Conservation (phyloP, 176 grass and related monocot species). For the Elaeis guineensis region DNA sequence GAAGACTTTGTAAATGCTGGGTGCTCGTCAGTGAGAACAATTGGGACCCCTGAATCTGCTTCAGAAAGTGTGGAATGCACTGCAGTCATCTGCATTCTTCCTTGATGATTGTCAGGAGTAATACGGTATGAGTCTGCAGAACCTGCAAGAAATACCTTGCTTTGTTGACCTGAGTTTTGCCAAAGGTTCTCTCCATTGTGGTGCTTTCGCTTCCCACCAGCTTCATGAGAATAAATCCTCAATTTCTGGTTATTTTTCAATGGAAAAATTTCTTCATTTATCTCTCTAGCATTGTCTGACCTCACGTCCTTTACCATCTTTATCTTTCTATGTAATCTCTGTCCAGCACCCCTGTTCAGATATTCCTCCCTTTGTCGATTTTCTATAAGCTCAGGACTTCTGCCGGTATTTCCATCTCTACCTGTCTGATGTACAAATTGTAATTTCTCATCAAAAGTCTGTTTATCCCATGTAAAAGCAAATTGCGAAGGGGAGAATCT, state of each 20-base stretch:
- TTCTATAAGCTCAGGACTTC: not conserved
- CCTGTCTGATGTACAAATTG: conserved; percentile 22
- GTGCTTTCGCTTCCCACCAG: conserved; percentile 14
- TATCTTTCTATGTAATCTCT: conserved; percentile 24
- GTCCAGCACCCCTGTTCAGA: conserved; percentile 13
- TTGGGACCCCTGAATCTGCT: not conserved
- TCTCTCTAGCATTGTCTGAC: conserved; percentile 12
- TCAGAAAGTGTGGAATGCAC: not conserved
- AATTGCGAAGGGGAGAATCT: conserved; percentile 20
- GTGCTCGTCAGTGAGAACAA: not conserved
- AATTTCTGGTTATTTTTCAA: conserved; percentile 19
- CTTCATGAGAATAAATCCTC: conserved; percentile 16
- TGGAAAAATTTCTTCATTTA: conserved; percentile 5
- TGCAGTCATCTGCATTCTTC: not conserved
- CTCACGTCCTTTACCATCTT: conserved; percentile 20
- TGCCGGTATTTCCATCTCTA: conserved; percentile 19
- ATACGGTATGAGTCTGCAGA: conserved; percentile 18
- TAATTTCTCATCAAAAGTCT: conserved; percentile 20
- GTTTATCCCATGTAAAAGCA: conserved; percentile 27
- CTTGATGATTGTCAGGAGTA: not conserved
- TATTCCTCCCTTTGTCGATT: conserved; percentile 11
- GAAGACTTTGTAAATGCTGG: conserved; percentile 9
- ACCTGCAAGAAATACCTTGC: conserved; percentile 22
- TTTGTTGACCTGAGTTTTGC: conserved; percentile 33
- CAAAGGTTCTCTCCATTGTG: conserved; percentile 43